Base-by-base conservation (phyloP, 371 early-diverging fungal genomes). In the Haplosporangium sp. region DNA sequence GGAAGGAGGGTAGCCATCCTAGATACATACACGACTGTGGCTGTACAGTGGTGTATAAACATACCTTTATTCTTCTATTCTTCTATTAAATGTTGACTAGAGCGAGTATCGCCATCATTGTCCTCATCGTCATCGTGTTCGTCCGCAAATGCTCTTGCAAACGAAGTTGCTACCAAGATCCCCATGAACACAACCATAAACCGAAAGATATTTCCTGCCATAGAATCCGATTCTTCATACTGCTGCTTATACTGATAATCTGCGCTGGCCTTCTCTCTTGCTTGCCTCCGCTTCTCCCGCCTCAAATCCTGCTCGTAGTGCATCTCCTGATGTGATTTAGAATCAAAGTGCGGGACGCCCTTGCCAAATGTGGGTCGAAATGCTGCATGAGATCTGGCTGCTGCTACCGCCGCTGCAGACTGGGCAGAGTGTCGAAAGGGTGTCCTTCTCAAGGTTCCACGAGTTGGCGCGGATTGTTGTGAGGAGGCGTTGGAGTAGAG, bases 291-390 rank as follows among this genome's bases (percentile, higher is more conserved):
- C 38, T 68, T 59, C 41, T 79, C 73, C 14, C 51, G 68, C 14
- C 69, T 40, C 13, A 69, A 8, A 8, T 79, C 73, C 36, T 79
- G 80, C 16, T 68, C 80, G 8, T 79, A 69, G 41, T 79, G 80
- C 80, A 79, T 79, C 46, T 73, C 73, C 47, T 73, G 80, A 38
- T 79, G 80, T 13, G 80, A 65, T 48, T 79, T 79, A 14, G 73
- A 63, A 40, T 69, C 80, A 43, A 69, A 79, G 47, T 65, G 73
- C 1, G 77, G 52, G 16, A 61, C 66, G 10, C 58, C 58, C 20
- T 58, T 37, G 29, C 54, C 54, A 53, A 53, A 40, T 4, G 45
- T 54, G 7, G 53, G 60, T 59, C 69, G 64, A 45, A 53, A 68
- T 5, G 65, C 66, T 5, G 62, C 73, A 23, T 62, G 62, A 9